Base-by-base conservation (phyloP, 2,329 filamentous ascomycete genomes). In the Seiridium cupressi region DNA sequence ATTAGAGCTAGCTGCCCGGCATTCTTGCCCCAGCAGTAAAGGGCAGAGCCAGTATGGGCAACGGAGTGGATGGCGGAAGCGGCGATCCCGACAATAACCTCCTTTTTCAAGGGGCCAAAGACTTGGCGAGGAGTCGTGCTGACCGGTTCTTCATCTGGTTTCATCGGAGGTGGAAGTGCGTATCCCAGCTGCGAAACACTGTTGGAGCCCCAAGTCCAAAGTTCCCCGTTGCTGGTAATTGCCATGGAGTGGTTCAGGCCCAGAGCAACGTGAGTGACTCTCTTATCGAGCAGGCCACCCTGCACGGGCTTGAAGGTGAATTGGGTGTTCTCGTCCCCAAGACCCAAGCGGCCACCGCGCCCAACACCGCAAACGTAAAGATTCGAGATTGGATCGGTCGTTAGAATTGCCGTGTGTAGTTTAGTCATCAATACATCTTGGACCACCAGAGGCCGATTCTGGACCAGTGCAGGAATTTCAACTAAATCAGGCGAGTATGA, bases 1-100 rank as follows among this genome's bases (percentile, higher is more conserved):
- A 97, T 93, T 57, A 99, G 83, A 4, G 93, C 95, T 51, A 99
- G 84, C 73, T 99, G 95, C 1, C 95, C 95, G 66, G 93, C 88
- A 68, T 98, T 99, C 69, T 95, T 96, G 31, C 95, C 95, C 82
- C 96, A 99, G 2, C 92, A 96, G 71, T 91, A 99, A 1, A 99
- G 77, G 1, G 92, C 91, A 0, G 87, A 86, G 1, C 84, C 82
- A 0, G 92, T 97, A 69, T 95, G 90, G 0, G 92, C 92, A 3
- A 96, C 93, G 0, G 95, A 98, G 75, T 99, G 95, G 44, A 96
- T 88, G 0, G 91, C 83, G 1, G 95, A 98, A 5, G 95, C 94
- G 2, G 95, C 93, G 59, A 93, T 85, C 0, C 95, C 95, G 31
- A 91, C 74, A 13, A 98, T 85, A 1, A 79, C 72, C 71, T 98